These are phyloP conservation scores for Polygonum aviculare DNA, from an alignment of 148 eudicot genomes.

Conservation along the genomic window DNA sequence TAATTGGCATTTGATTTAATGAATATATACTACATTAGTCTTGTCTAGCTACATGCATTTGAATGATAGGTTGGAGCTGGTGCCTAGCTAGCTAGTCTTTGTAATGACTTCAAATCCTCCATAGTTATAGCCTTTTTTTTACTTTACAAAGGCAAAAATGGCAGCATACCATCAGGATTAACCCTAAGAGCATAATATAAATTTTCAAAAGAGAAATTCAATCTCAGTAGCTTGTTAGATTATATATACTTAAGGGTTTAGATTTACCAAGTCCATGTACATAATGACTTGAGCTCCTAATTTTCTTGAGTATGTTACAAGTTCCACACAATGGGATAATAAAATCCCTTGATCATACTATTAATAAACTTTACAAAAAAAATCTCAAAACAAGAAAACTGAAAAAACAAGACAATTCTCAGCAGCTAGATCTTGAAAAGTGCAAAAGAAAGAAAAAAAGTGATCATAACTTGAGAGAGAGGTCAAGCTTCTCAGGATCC, in stretches of 20 bases:
- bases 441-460: slow-evolving; percentile 9
- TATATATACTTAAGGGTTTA: background rate
- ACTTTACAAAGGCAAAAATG: background rate
- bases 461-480: slow-evolving; percentile 57
- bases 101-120: background rate
- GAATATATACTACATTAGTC: background rate
- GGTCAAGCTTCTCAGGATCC: slow-evolving; percentile 42
- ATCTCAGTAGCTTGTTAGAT: too few species aligned
- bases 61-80: background rate
- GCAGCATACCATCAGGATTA: background rate
- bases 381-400: background rate
- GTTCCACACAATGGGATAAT: background rate
- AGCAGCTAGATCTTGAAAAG: slow-evolving; percentile 14
- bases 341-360: background rate
- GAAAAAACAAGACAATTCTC: slow-evolving; percentile 10
- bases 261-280: background rate
- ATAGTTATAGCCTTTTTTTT: background rate
- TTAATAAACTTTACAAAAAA: background rate
- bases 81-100: background rate
- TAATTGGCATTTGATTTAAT: background rate
- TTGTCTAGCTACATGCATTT: background rate
- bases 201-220: too few species aligned
- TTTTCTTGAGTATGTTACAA: background rate
- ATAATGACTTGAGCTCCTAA: background rate
- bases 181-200: background rate